A percentile compares a stretch with the other conserved stretches of the same genome.
Conservation (phyloP, 345 rosid genomes). For the Citrus medica region DNA sequence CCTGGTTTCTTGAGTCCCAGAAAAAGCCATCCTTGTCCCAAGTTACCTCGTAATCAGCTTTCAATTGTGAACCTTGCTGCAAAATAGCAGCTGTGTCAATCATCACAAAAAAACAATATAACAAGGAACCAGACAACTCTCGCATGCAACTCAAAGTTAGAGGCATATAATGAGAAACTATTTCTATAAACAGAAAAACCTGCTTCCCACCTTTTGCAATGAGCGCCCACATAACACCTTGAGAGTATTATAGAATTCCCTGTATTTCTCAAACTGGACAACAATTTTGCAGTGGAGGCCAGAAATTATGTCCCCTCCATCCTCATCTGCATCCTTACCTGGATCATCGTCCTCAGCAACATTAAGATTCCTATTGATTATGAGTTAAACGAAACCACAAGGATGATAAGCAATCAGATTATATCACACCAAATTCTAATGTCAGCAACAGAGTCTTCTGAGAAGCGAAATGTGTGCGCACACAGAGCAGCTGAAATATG, state of each 20-base stretch:
- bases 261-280: constrained; percentile 77
- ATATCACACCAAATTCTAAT: constrained; percentile 2
- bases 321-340: constrained; percentile 51
- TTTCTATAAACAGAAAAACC: background rate
- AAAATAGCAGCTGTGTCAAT: constrained; percentile 8
- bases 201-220: constrained; percentile 63
- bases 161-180: background rate
- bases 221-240: constrained; percentile 80
- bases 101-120: constrained; percentile 4
- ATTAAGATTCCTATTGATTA: constrained; percentile 65
- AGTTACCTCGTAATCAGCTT: constrained; percentile 78
- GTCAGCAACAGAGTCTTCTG: background rate
- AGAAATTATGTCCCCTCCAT: constrained; percentile 47
- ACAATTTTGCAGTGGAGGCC: constrained; percentile 91
- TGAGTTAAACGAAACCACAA: constrained; percentile 22
- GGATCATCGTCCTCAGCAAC: constrained; percentile 79
- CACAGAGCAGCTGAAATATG: background rate
- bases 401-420: constrained; percentile 12
- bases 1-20: constrained; percentile 47
- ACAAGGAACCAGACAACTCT: background rate
- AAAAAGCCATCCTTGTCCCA: constrained; percentile 82
- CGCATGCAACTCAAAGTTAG: constrained; percentile 1
- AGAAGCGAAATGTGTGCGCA: background rate
- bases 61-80: constrained; percentile 83
- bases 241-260: constrained; percentile 68